These are phyloP conservation scores for Hymenoscyphus occultus DNA, from an alignment of 2,329 filamentous ascomycete genomes.

Conservation along the genomic window DNA sequence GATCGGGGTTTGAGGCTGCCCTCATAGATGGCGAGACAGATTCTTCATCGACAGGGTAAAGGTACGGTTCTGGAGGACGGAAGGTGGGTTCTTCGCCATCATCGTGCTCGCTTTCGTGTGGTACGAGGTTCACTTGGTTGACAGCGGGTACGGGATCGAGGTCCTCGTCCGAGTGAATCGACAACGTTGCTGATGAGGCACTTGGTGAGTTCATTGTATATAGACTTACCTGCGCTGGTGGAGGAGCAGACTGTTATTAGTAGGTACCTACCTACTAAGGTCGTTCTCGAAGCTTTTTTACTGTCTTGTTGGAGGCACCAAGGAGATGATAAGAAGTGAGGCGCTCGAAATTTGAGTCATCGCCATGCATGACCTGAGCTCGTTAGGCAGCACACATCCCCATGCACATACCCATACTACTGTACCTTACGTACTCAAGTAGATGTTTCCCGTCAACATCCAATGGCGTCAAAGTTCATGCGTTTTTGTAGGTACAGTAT, in stretches of 20 bases:
- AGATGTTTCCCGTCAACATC: no score
- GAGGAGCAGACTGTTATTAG: neutral
- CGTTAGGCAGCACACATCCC: neutral
- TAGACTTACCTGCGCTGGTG: slow-evolving; percentile 5
- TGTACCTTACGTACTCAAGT: neutral
- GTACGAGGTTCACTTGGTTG: neutral
- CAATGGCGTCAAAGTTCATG: no score
- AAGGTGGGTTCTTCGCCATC: neutral
- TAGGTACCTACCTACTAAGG: neutral
- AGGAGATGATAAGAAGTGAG: slow-evolving; percentile 1
- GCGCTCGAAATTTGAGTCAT: slow-evolving; percentile 4
- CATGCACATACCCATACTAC: neutral
- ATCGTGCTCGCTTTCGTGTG: neutral
- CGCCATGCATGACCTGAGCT: neutral
- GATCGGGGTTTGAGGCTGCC: slow-evolving; percentile 18
- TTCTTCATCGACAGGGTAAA: neutral
- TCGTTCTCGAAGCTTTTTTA: neutral
- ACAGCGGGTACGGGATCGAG: neutral
- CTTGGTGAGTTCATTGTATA: slow-evolving; percentile 13
- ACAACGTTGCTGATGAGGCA: slow-evolving; percentile 14
- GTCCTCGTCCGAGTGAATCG: slow-evolving; percentile 12
- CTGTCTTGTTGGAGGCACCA: no score
- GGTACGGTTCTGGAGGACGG: slow-evolving; percentile 9
- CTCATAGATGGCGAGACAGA: slow-evolving; percentile 19
- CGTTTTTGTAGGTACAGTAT: no score